Base-by-base conservation (phyloP, 441 rosid genomes). In the Daphne laureola region DNA sequence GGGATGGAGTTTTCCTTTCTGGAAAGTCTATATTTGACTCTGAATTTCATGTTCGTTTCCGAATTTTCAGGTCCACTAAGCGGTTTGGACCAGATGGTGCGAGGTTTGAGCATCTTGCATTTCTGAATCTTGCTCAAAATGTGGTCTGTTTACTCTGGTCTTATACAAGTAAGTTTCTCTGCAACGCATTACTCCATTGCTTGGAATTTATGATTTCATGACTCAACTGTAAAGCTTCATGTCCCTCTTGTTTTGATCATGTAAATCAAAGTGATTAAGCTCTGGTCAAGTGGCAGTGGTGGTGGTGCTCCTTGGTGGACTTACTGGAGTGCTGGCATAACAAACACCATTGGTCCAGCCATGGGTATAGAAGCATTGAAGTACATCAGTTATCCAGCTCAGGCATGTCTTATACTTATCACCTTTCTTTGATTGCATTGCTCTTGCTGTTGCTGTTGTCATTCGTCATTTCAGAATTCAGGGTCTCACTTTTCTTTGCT, bases 351-450 rank as follows among this genome's bases (percentile, higher is more conserved):
- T 69, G 97, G 97, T 49, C 98, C 97, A 0, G 92, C 98, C 55
- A 83, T 92, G 97, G 98, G 97, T 14, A 92, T 92, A 60, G 97
- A 92, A 67, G 98, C 98, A 26, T 65, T 90, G 38, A 92, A 92
- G 74, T 92, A 89, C 66, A 92, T 84, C 40, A 92, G 98, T 59
- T 92, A 89, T 65, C 98, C 98, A 11, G 97, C 98, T 51, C 98
- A 92, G 97, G 97, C 67, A 68, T 51, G 73, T 57, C 43, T 51
- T 54, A 31, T 31, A 8, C 12, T 31, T 31, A 9, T 31, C 38
- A 7, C 9, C 8, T 6, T 31, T 31, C 11, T 31, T 31, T 31
- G 11, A 5, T 31, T 31, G 38, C 25, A 21, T 21, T 18, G 23
- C 3, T 21, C 9, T 2, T 31, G 38, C 0, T 31, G 9, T 31